Conservation (phyloP, 2,329 filamentous ascomycete genomes). For the Apiospora saccharicola region DNA sequence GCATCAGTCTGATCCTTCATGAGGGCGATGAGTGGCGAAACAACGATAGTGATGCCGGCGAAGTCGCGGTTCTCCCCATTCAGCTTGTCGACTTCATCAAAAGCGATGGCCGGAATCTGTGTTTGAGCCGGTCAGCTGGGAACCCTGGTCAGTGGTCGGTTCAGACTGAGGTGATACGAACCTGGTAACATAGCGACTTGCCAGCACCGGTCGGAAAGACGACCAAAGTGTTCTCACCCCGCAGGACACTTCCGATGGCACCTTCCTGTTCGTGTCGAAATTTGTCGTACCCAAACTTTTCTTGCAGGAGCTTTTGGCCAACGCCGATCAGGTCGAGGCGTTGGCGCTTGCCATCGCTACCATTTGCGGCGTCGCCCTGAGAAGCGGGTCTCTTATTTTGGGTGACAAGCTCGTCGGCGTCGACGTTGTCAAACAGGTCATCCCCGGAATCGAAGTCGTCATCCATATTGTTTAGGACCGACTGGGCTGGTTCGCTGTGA, state of each 20-base stretch:
- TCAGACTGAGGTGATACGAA: constrained; percentile 30
- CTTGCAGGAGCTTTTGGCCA: constrained; percentile 41
- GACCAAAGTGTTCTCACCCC: constrained; percentile 50
- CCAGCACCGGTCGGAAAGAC: constrained; percentile 58
- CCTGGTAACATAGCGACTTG: constrained; percentile 59
- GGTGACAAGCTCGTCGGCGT: constrained; percentile 32
- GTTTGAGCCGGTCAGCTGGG: background rate
- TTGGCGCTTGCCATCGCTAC: constrained; percentile 24
- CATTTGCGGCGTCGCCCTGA: background rate
- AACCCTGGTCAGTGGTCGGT: background rate
- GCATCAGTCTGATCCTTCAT: constrained; percentile 70
- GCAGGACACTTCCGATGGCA: constrained; percentile 48
- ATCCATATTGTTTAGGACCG: background rate
- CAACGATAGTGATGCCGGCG: constrained; percentile 61
- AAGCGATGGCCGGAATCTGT: constrained; percentile 56
- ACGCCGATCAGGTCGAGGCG: constrained; percentile 28
- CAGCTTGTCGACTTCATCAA: constrained; percentile 50
- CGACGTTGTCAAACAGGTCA: constrained; percentile 42
- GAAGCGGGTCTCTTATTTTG: constrained; percentile 28
- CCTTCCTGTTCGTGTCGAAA: constrained; percentile 56
- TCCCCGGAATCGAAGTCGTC: constrained; percentile 45
- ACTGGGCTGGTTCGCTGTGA: background rate
- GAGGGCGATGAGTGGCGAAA: constrained; percentile 63
- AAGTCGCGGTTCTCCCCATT: constrained; percentile 40
- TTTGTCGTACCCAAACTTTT: constrained; percentile 48